phyloP scores from a whole-genome alignment of 2,329 filamentous ascomycete genomes.

The Cladosporium sp. region DNA sequence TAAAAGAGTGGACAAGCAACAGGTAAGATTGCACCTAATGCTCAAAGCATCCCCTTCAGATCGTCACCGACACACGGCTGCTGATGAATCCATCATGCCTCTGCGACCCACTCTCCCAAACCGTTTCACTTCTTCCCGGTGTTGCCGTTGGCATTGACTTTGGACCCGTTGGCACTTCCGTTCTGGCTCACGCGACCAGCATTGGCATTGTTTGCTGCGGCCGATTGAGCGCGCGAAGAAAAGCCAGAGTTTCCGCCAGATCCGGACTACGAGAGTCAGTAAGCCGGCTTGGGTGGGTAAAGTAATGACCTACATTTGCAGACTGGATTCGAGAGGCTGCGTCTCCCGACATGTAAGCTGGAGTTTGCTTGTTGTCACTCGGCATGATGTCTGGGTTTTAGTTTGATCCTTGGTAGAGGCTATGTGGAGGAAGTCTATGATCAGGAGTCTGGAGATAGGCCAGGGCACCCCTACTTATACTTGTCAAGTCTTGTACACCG shows the following conservation, averaged over 20 bases:
- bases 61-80: not conserved
- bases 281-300: not conserved
- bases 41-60: not conserved
- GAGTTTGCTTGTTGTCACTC: not conserved
- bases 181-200: not conserved
- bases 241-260: not conserved
- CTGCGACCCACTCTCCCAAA: not conserved
- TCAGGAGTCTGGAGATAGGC: not conserved
- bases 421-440: not conserved
- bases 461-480: not conserved
- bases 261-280: not conserved
- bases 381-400: not conserved
- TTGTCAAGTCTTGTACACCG: not conserved
- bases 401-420: not conserved
- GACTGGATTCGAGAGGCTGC: not conserved
- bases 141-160: not conserved
- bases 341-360: not conserved
- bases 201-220: not conserved
- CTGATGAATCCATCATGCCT: not conserved
- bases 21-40: not conserved
- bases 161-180: not conserved
- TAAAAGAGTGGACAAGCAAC: not conserved
- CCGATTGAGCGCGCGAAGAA: not conserved
- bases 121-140: not conserved
- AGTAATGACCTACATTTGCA: not conserved